Evolutionary conservation across 192 early-diverging fungal species (phyloP).

Genomic region (Backusella australiensis): DNA sequence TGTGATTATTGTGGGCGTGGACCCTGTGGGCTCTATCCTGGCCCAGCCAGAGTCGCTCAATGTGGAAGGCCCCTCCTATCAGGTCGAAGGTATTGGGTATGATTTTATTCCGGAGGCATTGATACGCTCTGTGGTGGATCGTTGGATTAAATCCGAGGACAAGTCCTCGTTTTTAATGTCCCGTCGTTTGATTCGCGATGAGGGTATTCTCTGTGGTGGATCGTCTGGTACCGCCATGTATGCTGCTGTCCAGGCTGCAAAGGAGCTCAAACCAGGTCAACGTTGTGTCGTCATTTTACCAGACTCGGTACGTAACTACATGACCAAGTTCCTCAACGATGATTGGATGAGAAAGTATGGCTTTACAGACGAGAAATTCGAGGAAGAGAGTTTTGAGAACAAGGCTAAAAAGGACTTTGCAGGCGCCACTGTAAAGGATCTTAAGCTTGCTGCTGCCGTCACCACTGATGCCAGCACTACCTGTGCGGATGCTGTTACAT

Average conservation of each 20-base stretch:
- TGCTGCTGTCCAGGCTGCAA: slow-evolving; percentile 83
- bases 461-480: slow-evolving; percentile 75
- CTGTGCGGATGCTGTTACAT: slow-evolving; percentile 73
- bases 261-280: slow-evolving; percentile 82
- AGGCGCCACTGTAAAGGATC: slow-evolving; percentile 79
- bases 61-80: slow-evolving; percentile 63
- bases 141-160: slow-evolving; percentile 97
- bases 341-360: slow-evolving; percentile 92
- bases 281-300: slow-evolving; percentile 93
- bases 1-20: slow-evolving; percentile 88
- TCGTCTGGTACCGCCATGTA: slow-evolving; percentile 93
- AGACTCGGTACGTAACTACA: slow-evolving; percentile 99
- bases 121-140: slow-evolving; percentile 81
- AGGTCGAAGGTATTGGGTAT: slow-evolving; percentile 99
- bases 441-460: slow-evolving; percentile 79
- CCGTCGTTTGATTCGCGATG: slow-evolving; percentile 92
- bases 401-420: slow-evolving; percentile 71
- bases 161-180: slow-evolving; percentile 95
- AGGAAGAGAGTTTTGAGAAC: slow-evolving; percentile 59
- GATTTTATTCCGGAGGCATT: slow-evolving; percentile 97
- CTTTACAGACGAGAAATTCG: slow-evolving; percentile 79
- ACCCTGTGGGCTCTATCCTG: slow-evolving; percentile 93
- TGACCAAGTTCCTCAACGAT: slow-evolving; percentile 99
- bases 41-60: slow-evolving; percentile 86
- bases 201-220: slow-evolving; percentile 95